These are phyloP conservation scores for Beta vulgaris DNA, from an alignment of 148 eudicot species.

Conservation along the genomic window DNA sequence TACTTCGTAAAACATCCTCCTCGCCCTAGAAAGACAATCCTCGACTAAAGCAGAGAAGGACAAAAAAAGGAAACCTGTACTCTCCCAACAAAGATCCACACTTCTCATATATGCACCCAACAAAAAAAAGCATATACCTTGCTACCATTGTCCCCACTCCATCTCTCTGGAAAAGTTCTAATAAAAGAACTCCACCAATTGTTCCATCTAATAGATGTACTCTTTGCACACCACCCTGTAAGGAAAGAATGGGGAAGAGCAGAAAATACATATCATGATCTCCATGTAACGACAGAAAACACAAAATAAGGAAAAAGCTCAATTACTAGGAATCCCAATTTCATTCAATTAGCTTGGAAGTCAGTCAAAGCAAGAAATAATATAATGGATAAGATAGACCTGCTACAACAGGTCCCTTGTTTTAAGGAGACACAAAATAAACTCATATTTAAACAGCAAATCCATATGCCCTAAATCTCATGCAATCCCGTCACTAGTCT, in stretches of 20 bases:
- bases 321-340: not conserved
- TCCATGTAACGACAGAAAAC: slow-evolving; percentile 3
- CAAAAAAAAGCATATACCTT: slow-evolving; percentile 45
- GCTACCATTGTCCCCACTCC: slow-evolving; percentile 99
- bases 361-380: not conserved
- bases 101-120: not conserved
- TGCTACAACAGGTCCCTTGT: not conserved
- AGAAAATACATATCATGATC: not conserved
- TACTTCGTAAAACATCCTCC: no score
- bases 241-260: slow-evolving; percentile 4
- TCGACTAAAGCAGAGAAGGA: not conserved
- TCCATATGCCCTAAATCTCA: not conserved
- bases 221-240: slow-evolving; percentile 94
- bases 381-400: not conserved
- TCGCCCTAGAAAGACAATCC: not conserved
- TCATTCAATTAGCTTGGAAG: not conserved
- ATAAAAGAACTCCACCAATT: slow-evolving; percentile 66
- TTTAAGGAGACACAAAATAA: not conserved
- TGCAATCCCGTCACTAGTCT: not conserved
- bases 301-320: not conserved
- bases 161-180: slow-evolving; percentile 87
- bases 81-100: not conserved
- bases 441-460: not conserved
- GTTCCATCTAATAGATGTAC: slow-evolving; percentile 94
- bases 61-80: not conserved